Evolutionary conservation across 495 filamentous ascomycete species (phyloP), one percentile per base, ranked within the genome.

Genomic region (Staphylotrichum tortipilum): DNA sequence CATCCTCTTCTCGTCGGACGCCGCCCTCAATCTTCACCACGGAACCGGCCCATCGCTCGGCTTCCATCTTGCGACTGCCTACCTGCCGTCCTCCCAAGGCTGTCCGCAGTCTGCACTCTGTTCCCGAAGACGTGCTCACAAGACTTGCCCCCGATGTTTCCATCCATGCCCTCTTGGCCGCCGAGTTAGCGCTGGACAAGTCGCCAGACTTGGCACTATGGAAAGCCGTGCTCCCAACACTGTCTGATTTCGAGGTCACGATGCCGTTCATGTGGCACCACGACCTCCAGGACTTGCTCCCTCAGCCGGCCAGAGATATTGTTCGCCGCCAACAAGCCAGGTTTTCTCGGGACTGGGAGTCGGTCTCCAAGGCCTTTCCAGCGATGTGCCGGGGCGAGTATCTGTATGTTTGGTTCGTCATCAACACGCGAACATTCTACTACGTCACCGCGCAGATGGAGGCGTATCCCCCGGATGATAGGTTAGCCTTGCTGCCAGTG

Each of bases 361-460:
- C 10, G 26, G 6, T 28, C 26, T 7, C 1, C 26, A 28, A 28
- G 26, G 26, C 26, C 6, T 28, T 28, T 2, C 26, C 26, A 1
- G 59, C 71, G 19, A 68, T 74, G 2, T 56, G 69, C 8, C 73
- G 73, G 62, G 65, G 73, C 3, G 53, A 56, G 4, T 85, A 78
- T 57, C 68, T 69, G 4, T 82, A 86, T 55, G 62, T 72, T 53
- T 88, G 83, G 84, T 68, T 84, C 21, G 71, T 86, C 41, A 75
- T 86, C 19, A 86, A 83, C 52, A 85, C 82, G 4, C 69, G 84
- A 45, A 78, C 76, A 42, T 86, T 88, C 64, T 85, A 78, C 55
- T 83, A 56, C 49, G 31, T 41, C 5, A 44, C 49, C 2, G 29
- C 49, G 14, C 19, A 43, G 49, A 51, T 37, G 41, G 23, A 26